A percentile compares a stretch with the other conserved stretches of the same genome.
Conservation (phyloP, 2,329 filamentous ascomycete species). For the Cytospora leucostoma region DNA sequence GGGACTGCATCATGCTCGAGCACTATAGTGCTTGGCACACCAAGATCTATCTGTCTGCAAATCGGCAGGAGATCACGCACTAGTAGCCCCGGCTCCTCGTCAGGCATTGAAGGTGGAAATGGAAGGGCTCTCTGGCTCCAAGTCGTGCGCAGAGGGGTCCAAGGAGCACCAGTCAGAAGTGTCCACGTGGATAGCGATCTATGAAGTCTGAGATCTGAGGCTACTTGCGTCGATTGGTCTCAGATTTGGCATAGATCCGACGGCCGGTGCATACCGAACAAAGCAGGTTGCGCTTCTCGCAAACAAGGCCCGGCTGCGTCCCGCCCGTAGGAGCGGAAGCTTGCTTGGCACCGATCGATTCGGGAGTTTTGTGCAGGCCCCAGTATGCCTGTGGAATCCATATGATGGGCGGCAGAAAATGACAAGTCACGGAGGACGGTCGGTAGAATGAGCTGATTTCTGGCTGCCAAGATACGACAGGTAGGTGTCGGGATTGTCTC, state of each 20-base stretch:
- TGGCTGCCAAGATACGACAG: neutral
- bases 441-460: neutral
- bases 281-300: neutral
- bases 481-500: neutral
- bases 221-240: slow-evolving; percentile 23
- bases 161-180: slow-evolving; percentile 9
- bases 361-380: slow-evolving; percentile 2
- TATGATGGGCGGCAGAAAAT: neutral
- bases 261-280: slow-evolving; percentile 15
- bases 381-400: neutral
- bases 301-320: slow-evolving; percentile 21
- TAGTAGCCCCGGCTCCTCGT: neutral
- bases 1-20: neutral
- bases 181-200: neutral
- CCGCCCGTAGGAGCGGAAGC: slow-evolving; percentile 1
- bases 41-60: neutral
- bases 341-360: slow-evolving; percentile 11
- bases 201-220: slow-evolving; percentile 17
- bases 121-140: neutral
- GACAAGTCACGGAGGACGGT: neutral
- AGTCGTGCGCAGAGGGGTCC: neutral
- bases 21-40: neutral
- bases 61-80: neutral
- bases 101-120: neutral
- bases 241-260: slow-evolving; percentile 21